Evolutionary conservation across 352 stramenopile genomes (phyloP), one percentile per base, ranked within the genome.

Genomic region (Phytopythium mirpurense): DNA sequence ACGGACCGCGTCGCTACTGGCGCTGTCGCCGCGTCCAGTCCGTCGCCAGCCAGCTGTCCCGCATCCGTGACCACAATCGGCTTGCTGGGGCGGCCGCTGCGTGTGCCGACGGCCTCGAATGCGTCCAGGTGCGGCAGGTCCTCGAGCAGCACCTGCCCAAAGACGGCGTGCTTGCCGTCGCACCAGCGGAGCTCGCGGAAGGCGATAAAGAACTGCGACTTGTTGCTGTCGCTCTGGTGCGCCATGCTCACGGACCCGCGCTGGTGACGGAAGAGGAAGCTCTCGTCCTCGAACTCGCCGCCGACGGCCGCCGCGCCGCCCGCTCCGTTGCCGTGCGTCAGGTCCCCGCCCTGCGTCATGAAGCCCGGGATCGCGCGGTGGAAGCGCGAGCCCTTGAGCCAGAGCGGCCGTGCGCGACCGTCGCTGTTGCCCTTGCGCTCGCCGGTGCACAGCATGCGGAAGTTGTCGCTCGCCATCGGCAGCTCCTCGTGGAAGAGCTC

Each of bases 131-230:
- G 72, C 35, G 54, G 48, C 45, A 92, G 74, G 31, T 88, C 81
- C 24, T 90, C 78, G 2, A 29, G 59, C 40, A 92, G 72, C n/a
- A 99, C 96, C 57, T 98, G 89, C 12, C 97, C 97, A 63, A 99
- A 99, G 18, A 99, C 96, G 35, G 98, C 96, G 81, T 99, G 97
- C 74, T 99, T 99, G 37, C 93, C 92, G 73, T 99, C 94, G 48
- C 98, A 86, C 78, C 82, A 92, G 56, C 77, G 88, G 53, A 90
- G 75, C 7, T 64, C 65, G 23, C 67, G 59, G 40, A 95, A 97
- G 46, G 93, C 99, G 58, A 99, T 98, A 75, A 99, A 99, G 77
- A 99, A 99, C 71, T 99, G 98, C 45, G 83, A 98, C 18, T 96
- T 95, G 72, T 99, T 99, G 15, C 82, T 98, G 65, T 96, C 83